phyloP scores from a whole-genome alignment of 495 filamentous ascomycete species.

The Cairneyella variabilis region DNA sequence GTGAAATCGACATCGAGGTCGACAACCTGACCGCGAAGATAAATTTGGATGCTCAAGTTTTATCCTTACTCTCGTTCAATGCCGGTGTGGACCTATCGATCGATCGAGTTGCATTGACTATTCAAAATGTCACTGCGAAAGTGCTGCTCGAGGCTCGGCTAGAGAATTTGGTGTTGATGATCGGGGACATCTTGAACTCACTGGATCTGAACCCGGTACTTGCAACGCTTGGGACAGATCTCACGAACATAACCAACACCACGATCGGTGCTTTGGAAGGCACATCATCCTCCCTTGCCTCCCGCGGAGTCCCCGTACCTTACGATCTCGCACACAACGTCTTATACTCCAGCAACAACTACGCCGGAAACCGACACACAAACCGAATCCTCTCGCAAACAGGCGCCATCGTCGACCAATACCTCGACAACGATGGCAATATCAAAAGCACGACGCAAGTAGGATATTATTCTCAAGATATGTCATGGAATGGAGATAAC shows the following conservation, averaged over 20 bases:
- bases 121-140: constrained; percentile 53
- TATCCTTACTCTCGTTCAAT: constrained; percentile 51
- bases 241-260: constrained; percentile 43
- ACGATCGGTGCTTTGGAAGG: constrained; percentile 31
- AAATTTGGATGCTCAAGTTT: constrained; percentile 54
- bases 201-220: constrained; percentile 56
- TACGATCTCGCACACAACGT: constrained; percentile 47
- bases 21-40: constrained; percentile 56
- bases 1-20: constrained; percentile 48
- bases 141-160: constrained; percentile 53
- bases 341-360: constrained; percentile 54
- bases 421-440: constrained; percentile 48
- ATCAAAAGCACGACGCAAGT: constrained; percentile 35
- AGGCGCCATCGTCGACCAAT: constrained; percentile 47
- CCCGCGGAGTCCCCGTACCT: constrained; percentile 4
- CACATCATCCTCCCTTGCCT: background rate
- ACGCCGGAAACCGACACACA: constrained; percentile 48
- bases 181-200: constrained; percentile 45
- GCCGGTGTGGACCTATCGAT: constrained; percentile 52
- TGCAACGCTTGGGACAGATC: constrained; percentile 44
- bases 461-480: constrained; percentile 44
- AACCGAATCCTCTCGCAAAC: constrained; percentile 52
- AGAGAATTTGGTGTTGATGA: constrained; percentile 52
- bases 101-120: constrained; percentile 45
- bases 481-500: constrained; percentile 52